Conservation (phyloP, 2,329 filamentous ascomycete genomes). For the Ceratocystiopsis sp. region DNA sequence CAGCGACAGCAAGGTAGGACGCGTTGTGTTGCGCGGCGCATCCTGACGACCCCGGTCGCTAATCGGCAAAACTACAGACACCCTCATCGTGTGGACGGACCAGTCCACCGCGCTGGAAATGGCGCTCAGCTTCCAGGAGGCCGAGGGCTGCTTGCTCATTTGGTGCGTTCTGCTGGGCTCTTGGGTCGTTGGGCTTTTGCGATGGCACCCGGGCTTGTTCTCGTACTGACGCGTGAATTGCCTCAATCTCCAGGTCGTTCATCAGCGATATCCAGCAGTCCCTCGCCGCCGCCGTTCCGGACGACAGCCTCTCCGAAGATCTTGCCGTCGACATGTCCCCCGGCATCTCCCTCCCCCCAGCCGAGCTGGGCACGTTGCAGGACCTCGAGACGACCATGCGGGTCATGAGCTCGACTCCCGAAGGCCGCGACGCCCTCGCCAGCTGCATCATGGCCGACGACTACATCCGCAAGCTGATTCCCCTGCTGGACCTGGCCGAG, state of each 20-base stretch:
- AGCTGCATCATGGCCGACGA: conserved; percentile 76
- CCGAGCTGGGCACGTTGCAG: conserved; percentile 63
- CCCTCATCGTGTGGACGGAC: conserved; percentile 96
- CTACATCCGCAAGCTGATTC: conserved; percentile 75
- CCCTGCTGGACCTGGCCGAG: conserved; percentile 75
- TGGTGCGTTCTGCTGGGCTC: conserved; percentile 40
- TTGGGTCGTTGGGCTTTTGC: background rate
- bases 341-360: conserved; percentile 56
- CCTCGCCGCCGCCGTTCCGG: conserved; percentile 33
- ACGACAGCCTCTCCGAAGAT: conserved; percentile 82
- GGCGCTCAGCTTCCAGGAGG: conserved; percentile 95
- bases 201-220: too few species aligned
- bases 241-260: conserved; percentile 53
- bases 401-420: conserved; percentile 53
- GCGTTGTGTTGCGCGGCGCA: background rate
- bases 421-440: conserved; percentile 68
- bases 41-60: conserved; percentile 7
- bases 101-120: conserved; percentile 71
- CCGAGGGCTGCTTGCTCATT: conserved; percentile 80
- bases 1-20: conserved; percentile 86
- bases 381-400: conserved; percentile 81
- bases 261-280: conserved; percentile 72
- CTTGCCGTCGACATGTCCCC: conserved; percentile 54
- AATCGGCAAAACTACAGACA: conserved; percentile 48
- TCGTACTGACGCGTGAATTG: too few species aligned